phyloP scores from a whole-genome alignment of 306 rosid genomes.

The Ziziphus jujuba region DNA sequence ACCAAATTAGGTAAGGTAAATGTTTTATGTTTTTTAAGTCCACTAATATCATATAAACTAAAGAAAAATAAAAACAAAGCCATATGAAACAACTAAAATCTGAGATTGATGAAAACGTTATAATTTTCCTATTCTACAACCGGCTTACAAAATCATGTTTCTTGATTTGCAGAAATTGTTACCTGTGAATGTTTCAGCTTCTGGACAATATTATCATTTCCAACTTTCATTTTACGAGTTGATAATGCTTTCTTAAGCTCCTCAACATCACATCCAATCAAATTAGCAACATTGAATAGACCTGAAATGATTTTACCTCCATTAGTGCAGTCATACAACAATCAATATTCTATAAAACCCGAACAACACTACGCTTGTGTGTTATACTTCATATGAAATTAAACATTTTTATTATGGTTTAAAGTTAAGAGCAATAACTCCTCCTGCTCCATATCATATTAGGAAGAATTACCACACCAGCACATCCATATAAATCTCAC shows the following conservation, averaged over 20 bases:
- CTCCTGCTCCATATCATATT: not conserved
- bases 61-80: too few species aligned
- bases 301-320: slow-evolving; percentile 44
- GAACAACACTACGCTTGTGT: not conserved
- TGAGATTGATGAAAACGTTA: too few species aligned
- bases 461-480: not conserved
- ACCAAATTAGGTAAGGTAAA: too few species aligned
- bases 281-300: slow-evolving; percentile 57
- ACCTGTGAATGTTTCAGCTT: slow-evolving; percentile 86
- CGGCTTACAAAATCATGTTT: too few species aligned
- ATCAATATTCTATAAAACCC: not conserved
- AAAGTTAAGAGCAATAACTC: not conserved
- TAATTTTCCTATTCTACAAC: too few species aligned
- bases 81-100: too few species aligned
- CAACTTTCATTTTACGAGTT: slow-evolving; percentile 91
- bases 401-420: too few species aligned
- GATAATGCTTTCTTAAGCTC: slow-evolving; percentile 79
- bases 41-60: too few species aligned
- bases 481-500: not conserved
- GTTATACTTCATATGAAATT: too few species aligned
- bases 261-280: slow-evolving; percentile 77
- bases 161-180: slow-evolving; percentile 31
- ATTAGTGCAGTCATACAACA: slow-evolving; percentile 18
- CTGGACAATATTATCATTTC: slow-evolving; percentile 85
- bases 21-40: too few species aligned